Evolutionary conservation across 345 rosid genomes (phyloP), one percentile per base, ranked within the genome.

Genomic region (Litchi chinensis): DNA sequence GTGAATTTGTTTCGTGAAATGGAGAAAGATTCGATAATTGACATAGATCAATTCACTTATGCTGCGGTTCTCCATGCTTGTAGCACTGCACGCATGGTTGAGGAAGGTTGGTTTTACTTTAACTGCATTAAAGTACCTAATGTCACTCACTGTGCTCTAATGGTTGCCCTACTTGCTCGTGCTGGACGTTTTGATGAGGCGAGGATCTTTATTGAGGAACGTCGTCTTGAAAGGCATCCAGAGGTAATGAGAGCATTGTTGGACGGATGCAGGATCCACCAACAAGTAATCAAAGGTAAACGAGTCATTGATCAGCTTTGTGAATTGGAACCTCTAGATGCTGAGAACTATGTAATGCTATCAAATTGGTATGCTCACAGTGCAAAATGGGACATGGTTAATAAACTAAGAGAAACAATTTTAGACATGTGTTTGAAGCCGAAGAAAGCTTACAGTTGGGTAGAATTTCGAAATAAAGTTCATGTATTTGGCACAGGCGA

Each of bases 401-500:
- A 66, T 32, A 75, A 88, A 15, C 60, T 76, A 59, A 80, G 73
- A 68, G 81, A 52, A 73, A 88, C 78, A 52, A 79, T 88, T 18
- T 46, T 13, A 46, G 88, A 85, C 77, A 81, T 85, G 87, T 90
- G 90, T 5, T 82, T 87, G 89, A 80, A 85, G 76, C 80, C 89
- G 69, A 82, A 76, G 59, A 85, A 77, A 65, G 89, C 88, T 28
- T 81, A 79, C 63, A 86, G 90, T 77, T 90, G 93, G 91, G 86
- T 90, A 77, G 91, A 90, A 83, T 78, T 81, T 66, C 80, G 70
- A 57, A 87, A 88, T 40, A 88, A 87, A 76, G 89, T 90, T 71
- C 93, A 87, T 71, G 83, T 79, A 18, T 90, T 90, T 50, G 89
- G 89, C 19, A 90, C 90, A 9, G 89, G 88, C 24, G 90, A 90